Base-by-base conservation (phyloP, 2,329 filamentous ascomycete genomes). In the Rhexocercosporidium sp. region DNA sequence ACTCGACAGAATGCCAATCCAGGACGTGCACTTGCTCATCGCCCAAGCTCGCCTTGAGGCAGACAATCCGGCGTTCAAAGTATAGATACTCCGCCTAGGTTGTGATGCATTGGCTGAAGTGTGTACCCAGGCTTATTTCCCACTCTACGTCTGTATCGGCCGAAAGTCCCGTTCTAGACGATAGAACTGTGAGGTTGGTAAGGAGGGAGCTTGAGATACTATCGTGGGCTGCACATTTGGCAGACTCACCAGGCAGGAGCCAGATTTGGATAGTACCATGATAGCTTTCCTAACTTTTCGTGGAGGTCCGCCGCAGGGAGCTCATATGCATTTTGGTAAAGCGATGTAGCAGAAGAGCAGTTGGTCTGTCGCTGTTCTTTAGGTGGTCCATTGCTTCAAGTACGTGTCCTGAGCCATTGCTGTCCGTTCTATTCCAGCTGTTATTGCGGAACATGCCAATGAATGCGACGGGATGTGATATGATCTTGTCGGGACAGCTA, bases 101-200 rank as follows among this genome's bases (percentile, higher is more conserved):
- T 47, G 47, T 34, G 27, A 39, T 41, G 31, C 34, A 56, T 22
- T 49, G 62, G 49, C 66, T 70, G 39, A 70, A 68, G 25, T 18
- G 16, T 31, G 18, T 20, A 18, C 49, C 44, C 61, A 77, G 87
- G 84, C 86, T 37, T 90, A 90, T 75, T 89, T 90, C 67, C 85
- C 86, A 51, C 74, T 89, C 83, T 89, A 90, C 75, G 84, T 90
- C 44, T 89, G 86, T 70, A 88, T 90, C 71, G 88, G 87, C 59
- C 82, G 83, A 69, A 90, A 90, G 70, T 84, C 85, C 65, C 80
- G 77, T 14, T 69, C 71, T n/a, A 65, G 67, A 25, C 65, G 70
- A 41, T 72, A 62, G 20, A 8, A 14, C 54, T 20, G 4, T 22
- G 3, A 27, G 54, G 8, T 25, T 39, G 20, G 20, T 9, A 37